Base-by-base conservation (phyloP, 768 basidiomycete species). In the Leccinum uliginosum region DNA sequence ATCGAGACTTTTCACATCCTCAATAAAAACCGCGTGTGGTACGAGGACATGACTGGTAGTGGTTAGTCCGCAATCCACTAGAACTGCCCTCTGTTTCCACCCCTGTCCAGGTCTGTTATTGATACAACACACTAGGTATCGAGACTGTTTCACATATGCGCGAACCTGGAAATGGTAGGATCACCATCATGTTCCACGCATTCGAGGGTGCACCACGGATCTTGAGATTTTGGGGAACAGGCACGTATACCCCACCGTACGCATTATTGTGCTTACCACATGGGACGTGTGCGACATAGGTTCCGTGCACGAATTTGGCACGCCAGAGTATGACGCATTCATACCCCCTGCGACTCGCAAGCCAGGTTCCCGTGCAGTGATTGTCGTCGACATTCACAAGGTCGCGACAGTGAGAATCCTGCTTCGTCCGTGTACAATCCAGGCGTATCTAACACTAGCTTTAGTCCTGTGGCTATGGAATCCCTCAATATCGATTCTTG, bases 31-130 rank as follows among this genome's bases (percentile, higher is more conserved):
- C 73, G 69, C 47, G 83, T 85, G 2, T 89, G 87, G 87, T 89
- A 89, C 59, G 85, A 89, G 63, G 87, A 89, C 65, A 74, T 87
- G 46, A 83, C 82, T 19, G 87, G 87, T 9, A 83, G 84, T 58
- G 86, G 86, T 85, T 57, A 43, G 77, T 73, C n/a, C 26, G 21
- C 12, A 12, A 14, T 51, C 34, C 26, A 29, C 21, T 14, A 23
- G 1, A 8, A 8, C 9, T 35, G 5, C 1, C 21, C 21, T 53
- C 4, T 14, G 1, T 12, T 44, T 46, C 43, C 45, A 47, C 52
- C 10, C 15, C 26, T 14, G 5, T 32, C 21, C 11, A n/a, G 19
- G 27, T 23, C 12, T 7, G n/a, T 4, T 4, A 21, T 45, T 50
- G 14, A 60, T 10, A 23, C 21, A 8, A 23, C 53, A 19, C 59